A percentile compares a stretch with the other conserved stretches of the same genome.
Conservation (phyloP, 371 early-diverging fungal genomes). For the Mucor mucedo region DNA sequence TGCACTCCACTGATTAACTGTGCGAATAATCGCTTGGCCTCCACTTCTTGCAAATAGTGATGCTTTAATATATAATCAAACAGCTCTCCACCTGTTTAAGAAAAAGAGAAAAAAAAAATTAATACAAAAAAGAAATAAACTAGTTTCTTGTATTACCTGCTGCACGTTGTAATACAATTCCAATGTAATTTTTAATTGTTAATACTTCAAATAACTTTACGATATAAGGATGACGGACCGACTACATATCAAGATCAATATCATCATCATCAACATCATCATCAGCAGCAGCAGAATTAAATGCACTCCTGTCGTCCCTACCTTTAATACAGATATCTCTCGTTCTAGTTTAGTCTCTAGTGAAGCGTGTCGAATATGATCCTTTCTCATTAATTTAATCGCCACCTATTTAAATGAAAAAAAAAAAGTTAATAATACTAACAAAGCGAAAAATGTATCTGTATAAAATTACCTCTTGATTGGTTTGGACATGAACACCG, state of each 20-base stretch:
- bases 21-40: slow-evolving; percentile 66
- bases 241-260: slow-evolving; percentile 7
- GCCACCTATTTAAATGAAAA: slow-evolving; percentile 61
- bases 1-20: slow-evolving; percentile 72
- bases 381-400: slow-evolving; percentile 81
- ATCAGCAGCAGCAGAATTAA: no score
- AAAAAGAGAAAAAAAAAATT: neutral
- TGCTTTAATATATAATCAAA: slow-evolving; percentile 71
- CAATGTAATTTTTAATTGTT: slow-evolving; percentile 67
- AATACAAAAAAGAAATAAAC: neutral
- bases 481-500: slow-evolving; percentile 85
- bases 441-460: neutral
- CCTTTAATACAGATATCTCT: slow-evolving; percentile 80
- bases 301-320: slow-evolving; percentile 32
- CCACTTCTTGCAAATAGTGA: slow-evolving; percentile 58
- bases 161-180: slow-evolving; percentile 69
- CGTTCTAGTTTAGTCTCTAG: slow-evolving; percentile 79
- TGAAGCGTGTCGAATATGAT: slow-evolving; percentile 75
- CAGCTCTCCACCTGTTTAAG: slow-evolving; percentile 52
- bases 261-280: neutral
- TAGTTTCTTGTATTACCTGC: slow-evolving; percentile 45
- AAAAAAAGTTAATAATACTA: no score
- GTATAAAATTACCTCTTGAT: slow-evolving; percentile 76
- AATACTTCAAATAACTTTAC: slow-evolving; percentile 74
- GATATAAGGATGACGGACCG: slow-evolving; percentile 60